A percentile compares a stretch with the other conserved stretches of the same genome.
Conservation (phyloP, 345 rosid species). For the Anastatica hierochuntica region DNA sequence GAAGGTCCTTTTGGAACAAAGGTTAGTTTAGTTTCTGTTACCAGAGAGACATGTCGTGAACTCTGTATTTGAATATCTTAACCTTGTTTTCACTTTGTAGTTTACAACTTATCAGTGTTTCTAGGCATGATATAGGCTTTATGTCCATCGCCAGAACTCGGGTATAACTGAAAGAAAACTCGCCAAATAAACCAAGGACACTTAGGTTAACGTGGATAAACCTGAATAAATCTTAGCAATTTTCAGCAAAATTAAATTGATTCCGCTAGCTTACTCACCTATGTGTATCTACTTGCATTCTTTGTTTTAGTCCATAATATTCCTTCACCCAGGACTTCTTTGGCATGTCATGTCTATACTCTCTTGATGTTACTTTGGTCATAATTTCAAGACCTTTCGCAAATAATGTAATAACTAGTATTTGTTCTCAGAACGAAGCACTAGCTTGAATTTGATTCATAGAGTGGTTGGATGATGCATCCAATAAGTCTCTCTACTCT, state of each 20-base stretch:
- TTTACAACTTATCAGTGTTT: background rate
- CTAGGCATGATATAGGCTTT: background rate
- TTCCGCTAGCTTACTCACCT: too few relatives aligned
- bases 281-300: too few relatives aligned
- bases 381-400: background rate
- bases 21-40: conserved; percentile 34
- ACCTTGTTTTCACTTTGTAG: background rate
- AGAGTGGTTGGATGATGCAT: background rate
- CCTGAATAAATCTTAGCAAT: too few relatives aligned
- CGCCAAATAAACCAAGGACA: too few relatives aligned
- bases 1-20: conserved; percentile 90
- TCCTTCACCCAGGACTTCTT: too few relatives aligned
- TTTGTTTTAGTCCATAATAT: too few relatives aligned
- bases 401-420: too few relatives aligned
- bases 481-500: background rate
- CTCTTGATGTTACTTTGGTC: background rate
- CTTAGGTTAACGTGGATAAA: too few relatives aligned
- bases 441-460: background rate
- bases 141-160: too few relatives aligned
- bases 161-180: too few relatives aligned
- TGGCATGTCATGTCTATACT: too few relatives aligned
- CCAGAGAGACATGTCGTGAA: background rate
- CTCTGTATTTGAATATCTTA: background rate
- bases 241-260: too few relatives aligned
- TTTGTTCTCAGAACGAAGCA: background rate